Conservation (phyloP, 306 rosid genomes). For the Geum urbanum region DNA sequence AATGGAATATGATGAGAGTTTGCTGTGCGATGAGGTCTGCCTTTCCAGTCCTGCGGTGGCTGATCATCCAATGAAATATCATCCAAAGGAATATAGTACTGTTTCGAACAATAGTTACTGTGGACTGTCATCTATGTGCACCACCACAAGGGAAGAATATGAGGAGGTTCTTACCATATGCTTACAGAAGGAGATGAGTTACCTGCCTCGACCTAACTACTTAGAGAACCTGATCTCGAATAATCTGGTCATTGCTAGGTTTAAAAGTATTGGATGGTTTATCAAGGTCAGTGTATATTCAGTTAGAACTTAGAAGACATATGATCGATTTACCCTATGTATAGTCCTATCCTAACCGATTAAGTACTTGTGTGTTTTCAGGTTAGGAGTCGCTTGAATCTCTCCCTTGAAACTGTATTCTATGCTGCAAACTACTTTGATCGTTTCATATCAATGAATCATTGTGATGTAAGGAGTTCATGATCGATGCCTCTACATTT, state of each 20-base stretch:
- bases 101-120: neutral
- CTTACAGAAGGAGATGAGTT: conserved; percentile 39
- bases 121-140: neutral
- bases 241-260: conserved; percentile 35
- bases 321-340: too few relatives aligned
- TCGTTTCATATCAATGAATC: conserved; percentile 42
- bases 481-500: neutral
- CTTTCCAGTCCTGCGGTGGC: conserved; percentile 25
- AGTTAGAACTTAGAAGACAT: neutral
- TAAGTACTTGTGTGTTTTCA: conserved; percentile 14
- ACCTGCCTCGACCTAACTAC: conserved; percentile 32
- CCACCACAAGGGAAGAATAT: conserved; percentile 23
- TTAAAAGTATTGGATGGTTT: conserved; percentile 43
- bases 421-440: conserved; percentile 52
- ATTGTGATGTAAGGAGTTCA: conserved; percentile 33
- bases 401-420: conserved; percentile 43
- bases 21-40: conserved; percentile 54
- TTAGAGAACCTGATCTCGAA: conserved; percentile 21
- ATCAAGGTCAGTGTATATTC: conserved; percentile 32
- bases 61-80: neutral
- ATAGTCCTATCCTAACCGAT: too few relatives aligned
- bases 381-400: conserved; percentile 43
- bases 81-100: neutral
- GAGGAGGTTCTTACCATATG: conserved; percentile 29
- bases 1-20: conserved; percentile 20